phyloP scores from a whole-genome alignment of 176 grass and related monocot genomes.

The Dactylis glomerata region DNA sequence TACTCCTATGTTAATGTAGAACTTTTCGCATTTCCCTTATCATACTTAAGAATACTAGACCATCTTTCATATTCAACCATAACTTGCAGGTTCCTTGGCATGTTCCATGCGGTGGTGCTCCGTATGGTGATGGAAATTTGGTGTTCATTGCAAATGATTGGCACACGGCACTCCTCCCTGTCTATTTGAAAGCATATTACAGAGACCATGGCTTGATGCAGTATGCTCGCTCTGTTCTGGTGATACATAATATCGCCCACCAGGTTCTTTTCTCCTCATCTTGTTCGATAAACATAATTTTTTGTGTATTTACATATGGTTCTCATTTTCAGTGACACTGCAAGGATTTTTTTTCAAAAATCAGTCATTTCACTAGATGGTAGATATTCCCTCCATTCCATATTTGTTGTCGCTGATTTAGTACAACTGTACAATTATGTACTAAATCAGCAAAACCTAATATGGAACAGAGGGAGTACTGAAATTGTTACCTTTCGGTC shows the following conservation, averaged over 20 bases:
- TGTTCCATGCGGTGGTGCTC: constrained; percentile 78
- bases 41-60: not conserved
- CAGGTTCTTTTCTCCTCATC: constrained; percentile 48
- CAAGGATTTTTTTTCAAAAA: not conserved
- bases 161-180: constrained; percentile 89
- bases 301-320: not conserved
- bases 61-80: not conserved
- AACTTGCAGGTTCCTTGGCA: constrained; percentile 76
- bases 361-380: not conserved
- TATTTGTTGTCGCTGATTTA: no score
- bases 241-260: constrained; percentile 96
- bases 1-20: not conserved
- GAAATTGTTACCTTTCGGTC: not conserved
- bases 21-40: not conserved
- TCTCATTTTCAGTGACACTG: not conserved
- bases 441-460: no score
- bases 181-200: constrained; percentile 94
- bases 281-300: not conserved
- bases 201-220: constrained; percentile 86
- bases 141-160: constrained; percentile 95
- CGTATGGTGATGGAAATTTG: constrained; percentile 94
- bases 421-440: no score
- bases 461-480: no score
- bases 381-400: no score
- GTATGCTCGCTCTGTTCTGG: constrained; percentile 74